A percentile compares a stretch with the other conserved stretches of the same genome.
These are phyloP conservation scores for Leucosporidium creatinivorum DNA, from an alignment of 768 basidiomycete genomes.

Conservation along the genomic window DNA sequence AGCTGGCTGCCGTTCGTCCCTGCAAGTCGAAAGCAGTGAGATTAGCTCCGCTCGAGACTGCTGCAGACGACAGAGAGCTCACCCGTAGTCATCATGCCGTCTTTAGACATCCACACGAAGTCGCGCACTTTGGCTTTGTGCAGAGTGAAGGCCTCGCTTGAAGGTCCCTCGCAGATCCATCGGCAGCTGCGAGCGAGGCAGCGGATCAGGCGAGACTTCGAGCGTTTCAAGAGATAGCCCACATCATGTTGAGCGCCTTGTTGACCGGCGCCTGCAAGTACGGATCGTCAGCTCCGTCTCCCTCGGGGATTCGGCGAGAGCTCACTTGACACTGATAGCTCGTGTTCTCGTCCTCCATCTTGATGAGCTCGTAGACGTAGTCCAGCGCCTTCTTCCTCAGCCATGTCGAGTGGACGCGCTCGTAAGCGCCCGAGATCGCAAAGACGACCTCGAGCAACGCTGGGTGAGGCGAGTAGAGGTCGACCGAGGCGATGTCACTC, in stretches of 20 bases:
- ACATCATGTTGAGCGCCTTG: constrained; percentile 91
- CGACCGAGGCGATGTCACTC: constrained; percentile 68
- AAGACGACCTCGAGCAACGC: constrained; percentile 63
- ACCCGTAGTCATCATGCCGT: constrained; percentile 82
- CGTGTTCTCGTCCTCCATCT: constrained; percentile 91
- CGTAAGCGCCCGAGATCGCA: constrained; percentile 58
- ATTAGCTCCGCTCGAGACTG: no score
- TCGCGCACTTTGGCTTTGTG: constrained; percentile 73
- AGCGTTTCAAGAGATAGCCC: constrained; percentile 27
- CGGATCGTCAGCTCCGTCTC: not conserved
- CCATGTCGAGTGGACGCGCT: constrained; percentile 70
- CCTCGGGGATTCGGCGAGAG: constrained; percentile 40
- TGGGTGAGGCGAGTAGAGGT: constrained; percentile 79
- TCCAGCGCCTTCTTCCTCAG: constrained; percentile 54
- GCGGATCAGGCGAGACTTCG: not conserved
- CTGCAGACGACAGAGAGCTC: not conserved
- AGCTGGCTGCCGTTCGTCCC: constrained; percentile 77
- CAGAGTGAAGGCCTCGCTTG: constrained; percentile 64
- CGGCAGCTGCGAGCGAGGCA: constrained; percentile 41
- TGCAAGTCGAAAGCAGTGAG: not conserved
- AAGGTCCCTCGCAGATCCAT: constrained; percentile 60
- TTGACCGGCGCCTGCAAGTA: constrained; percentile 58
- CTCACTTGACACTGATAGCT: constrained; percentile 50
- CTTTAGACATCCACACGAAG: constrained; percentile 84
- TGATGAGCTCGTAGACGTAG: constrained; percentile 66